These are phyloP conservation scores for Nigrospora osmanthi DNA, from an alignment of 2,329 filamentous ascomycete genomes.

Conservation along the genomic window DNA sequence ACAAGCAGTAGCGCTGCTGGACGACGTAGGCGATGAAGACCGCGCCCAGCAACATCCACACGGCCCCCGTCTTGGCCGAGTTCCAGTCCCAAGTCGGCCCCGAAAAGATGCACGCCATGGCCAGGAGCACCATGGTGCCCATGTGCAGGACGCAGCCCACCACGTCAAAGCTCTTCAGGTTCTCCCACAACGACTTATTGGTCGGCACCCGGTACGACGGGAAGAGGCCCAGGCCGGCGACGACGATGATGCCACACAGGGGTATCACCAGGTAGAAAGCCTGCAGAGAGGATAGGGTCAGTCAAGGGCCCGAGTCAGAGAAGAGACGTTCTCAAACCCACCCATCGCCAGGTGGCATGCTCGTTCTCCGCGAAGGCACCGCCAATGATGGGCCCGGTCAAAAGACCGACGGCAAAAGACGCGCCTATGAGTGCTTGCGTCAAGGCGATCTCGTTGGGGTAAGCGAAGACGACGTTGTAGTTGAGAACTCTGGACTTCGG, in stretches of 20 bases:
- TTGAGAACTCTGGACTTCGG: constrained; percentile 5
- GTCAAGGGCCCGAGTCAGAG: neutral
- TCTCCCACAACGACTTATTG: constrained; percentile 5
- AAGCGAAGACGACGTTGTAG: constrained; percentile 13
- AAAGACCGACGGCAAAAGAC: constrained; percentile 17
- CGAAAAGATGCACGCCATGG: constrained; percentile 41
- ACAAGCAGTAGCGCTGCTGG: constrained; percentile 36
- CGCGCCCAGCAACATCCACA: constrained; percentile 38
- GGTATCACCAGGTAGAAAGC: constrained; percentile 12
- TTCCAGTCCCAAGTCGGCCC: constrained; percentile 42
- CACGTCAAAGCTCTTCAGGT: constrained; percentile 20
- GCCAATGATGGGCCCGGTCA: constrained; percentile 18
- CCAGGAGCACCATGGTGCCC: constrained; percentile 26
- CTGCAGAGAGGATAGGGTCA: constrained; percentile 3
- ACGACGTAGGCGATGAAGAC: constrained; percentile 33
- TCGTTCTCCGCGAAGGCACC: constrained; percentile 24
- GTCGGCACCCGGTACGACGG: constrained; percentile 24
- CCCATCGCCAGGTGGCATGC: constrained; percentile 32
- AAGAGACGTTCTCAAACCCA: neutral
- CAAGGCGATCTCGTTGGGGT: constrained; percentile 9
- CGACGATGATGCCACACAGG: constrained; percentile 4
- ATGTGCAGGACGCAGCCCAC: constrained; percentile 20
- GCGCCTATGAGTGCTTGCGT: constrained; percentile 11
- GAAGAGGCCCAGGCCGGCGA: constrained; percentile 26
- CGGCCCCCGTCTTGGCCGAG: constrained; percentile 31